Percentiles rank a stretch among this genome's conserved stretches.
These are phyloP conservation scores for Salix caprea DNA, from an alignment of 345 rosid genomes.

Conservation along the genomic window DNA sequence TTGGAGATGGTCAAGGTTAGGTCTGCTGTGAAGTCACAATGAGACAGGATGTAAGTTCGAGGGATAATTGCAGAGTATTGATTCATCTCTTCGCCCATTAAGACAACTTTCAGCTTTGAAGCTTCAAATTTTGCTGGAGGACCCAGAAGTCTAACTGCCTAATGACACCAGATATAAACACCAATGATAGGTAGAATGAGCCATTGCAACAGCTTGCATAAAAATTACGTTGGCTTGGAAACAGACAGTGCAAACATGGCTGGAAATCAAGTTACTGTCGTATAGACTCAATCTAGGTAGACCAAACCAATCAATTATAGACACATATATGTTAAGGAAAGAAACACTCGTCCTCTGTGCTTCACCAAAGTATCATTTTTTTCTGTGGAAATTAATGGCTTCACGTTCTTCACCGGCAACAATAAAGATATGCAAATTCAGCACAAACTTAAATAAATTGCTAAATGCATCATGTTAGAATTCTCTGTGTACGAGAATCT, in stretches of 20 bases:
- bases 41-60: conserved; percentile 77
- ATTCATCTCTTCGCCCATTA: conserved; percentile 35
- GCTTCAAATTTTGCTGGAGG: conserved; percentile 83
- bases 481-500: no score
- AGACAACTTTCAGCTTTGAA: conserved; percentile 73
- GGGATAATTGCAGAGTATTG: conserved; percentile 51
- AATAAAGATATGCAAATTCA: no score
- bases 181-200: background rate
- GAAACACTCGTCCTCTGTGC: no score
- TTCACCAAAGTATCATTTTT: no score
- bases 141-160: conserved; percentile 74
- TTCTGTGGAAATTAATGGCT: no score
- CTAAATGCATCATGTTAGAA: no score
- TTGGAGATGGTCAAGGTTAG: conserved; percentile 73
- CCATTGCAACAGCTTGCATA: background rate
- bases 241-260: background rate
- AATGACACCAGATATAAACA: conserved; percentile 10
- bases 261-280: background rate
- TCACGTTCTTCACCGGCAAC: no score
- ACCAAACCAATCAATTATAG: background rate
- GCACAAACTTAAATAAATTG: no score
- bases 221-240: background rate
- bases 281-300: background rate
- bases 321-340: no score
- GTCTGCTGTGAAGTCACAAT: conserved; percentile 88